Percentiles rank a stretch among this genome's conserved stretches.
These are phyloP conservation scores for Niebla homalea DNA, from an alignment of 495 filamentous ascomycete species.

Conservation along the genomic window DNA sequence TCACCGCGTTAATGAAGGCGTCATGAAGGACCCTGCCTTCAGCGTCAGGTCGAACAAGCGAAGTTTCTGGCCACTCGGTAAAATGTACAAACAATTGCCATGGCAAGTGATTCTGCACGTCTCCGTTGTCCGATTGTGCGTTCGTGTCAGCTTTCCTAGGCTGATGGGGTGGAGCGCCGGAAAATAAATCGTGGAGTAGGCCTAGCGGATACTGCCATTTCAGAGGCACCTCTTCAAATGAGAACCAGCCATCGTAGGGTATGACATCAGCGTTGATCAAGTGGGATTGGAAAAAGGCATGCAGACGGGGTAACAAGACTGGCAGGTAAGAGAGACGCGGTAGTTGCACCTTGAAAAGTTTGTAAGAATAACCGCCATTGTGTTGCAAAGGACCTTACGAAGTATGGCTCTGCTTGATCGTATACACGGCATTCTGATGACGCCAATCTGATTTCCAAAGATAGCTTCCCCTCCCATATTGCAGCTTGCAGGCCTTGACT, in stretches of 20 bases:
- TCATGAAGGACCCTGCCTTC: constrained; percentile 55
- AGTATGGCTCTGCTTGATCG: constrained; percentile 40
- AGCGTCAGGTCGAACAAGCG: constrained; percentile 50
- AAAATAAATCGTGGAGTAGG: constrained; percentile 78
- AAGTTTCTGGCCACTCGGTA: constrained; percentile 57
- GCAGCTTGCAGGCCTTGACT: constrained; percentile 26
- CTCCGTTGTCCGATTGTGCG: constrained; percentile 4
- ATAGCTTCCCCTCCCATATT: constrained; percentile 39
- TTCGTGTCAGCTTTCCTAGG: not conserved
- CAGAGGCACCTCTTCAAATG: constrained; percentile 62
- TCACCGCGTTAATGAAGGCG: constrained; percentile 85
- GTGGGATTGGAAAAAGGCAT: constrained; percentile 60
- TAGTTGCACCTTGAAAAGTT: constrained; percentile 29
- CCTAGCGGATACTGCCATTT: constrained; percentile 85
- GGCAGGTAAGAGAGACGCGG: constrained; percentile 49
- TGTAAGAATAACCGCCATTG: constrained; percentile 7
- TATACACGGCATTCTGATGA: constrained; percentile 41
- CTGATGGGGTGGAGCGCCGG: constrained; percentile 43
- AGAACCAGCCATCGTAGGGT: constrained; percentile 56
- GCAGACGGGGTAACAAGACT: constrained; percentile 65
- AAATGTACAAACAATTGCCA: constrained; percentile 72
- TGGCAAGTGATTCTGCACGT: constrained; percentile 35
- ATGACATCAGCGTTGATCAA: constrained; percentile 50
- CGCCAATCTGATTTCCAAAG: constrained; percentile 37
- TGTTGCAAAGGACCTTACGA: constrained; percentile 23